Evolutionary conservation across 192 early-diverging fungal species (phyloP).

Genomic region (Gonapodya prolifera): DNA sequence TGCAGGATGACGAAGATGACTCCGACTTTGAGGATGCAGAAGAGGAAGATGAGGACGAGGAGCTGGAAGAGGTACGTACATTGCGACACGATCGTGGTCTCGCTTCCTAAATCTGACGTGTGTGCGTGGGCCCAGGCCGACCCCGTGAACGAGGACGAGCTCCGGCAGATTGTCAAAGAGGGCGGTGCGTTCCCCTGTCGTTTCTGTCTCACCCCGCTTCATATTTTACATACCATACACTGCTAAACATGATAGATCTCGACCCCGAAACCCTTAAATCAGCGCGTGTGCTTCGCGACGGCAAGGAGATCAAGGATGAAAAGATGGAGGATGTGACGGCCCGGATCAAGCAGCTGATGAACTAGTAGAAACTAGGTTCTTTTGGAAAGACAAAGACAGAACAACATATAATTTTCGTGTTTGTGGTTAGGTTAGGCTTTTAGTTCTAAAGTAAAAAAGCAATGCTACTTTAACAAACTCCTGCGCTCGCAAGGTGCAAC

Average conservation of each 20-base stretch:
- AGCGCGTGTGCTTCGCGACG: not conserved
- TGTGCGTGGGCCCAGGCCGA: not conserved
- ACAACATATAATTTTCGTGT: no score
- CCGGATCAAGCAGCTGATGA: not conserved
- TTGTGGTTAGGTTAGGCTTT: no score
- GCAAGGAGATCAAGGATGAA: not conserved
- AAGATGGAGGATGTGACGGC: not conserved
- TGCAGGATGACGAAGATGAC: constrained; percentile 2
- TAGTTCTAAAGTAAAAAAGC: no score
- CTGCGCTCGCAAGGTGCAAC: no score
- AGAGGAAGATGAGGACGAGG: not conserved
- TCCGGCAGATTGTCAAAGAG: not conserved
- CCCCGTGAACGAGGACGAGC: not conserved
- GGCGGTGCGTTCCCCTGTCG: not conserved
- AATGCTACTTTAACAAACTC: no score
- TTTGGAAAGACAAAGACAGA: no score
- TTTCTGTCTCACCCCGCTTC: no score
- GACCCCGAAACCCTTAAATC: not conserved
- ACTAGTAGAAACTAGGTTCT: no score
- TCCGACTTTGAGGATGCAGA: constrained; percentile 2
- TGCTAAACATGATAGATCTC: not conserved
- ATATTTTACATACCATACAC: not conserved
- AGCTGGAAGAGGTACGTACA: not conserved
- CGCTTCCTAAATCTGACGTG: not conserved
- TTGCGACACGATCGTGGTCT: not conserved